phyloP scores from a whole-genome alignment of 1,284 basidiomycete genomes.

The Trichosporon inkin region DNA sequence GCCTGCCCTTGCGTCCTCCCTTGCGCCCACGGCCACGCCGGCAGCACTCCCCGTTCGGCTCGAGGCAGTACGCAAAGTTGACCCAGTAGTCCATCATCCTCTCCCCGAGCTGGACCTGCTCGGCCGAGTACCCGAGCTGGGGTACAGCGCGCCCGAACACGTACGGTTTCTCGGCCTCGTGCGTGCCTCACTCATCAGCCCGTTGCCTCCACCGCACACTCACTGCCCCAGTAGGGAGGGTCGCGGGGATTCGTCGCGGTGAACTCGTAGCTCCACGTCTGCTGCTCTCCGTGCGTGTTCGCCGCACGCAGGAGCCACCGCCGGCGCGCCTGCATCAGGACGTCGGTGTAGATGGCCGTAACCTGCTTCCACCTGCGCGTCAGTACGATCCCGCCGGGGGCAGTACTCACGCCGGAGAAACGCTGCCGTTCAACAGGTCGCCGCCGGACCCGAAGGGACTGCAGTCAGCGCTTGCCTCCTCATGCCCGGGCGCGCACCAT shows the following conservation, averaged over 20 bases:
- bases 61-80: conserved; percentile 44
- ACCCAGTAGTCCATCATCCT: conserved; percentile 42
- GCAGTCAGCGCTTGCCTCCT: too few relatives aligned
- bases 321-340: conserved; percentile 30
- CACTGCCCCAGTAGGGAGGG: neutral
- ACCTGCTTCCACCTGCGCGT: conserved; percentile 28
- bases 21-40: too few relatives aligned
- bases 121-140: conserved; percentile 23
- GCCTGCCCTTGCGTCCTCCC: too few relatives aligned
- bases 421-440: conserved; percentile 35
- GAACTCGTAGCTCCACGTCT: conserved; percentile 35
- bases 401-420: conserved; percentile 8
- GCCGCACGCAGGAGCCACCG: conserved; percentile 32
- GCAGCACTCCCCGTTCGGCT: conserved; percentile 27
- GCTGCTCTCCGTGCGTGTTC: conserved; percentile 23
- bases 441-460: conserved; percentile 43
- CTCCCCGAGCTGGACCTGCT: conserved; percentile 25
- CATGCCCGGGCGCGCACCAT: too few relatives aligned
- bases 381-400: neutral
- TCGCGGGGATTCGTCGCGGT: neutral
- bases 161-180: conserved; percentile 33
- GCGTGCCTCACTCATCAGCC: conserved; percentile 10
- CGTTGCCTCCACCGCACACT: neutral
- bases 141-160: conserved; percentile 25
- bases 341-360: conserved; percentile 34